A percentile compares a stretch with the other conserved stretches of the same genome.
phyloP scores from a whole-genome alignment of 2,329 filamentous ascomycete genomes.

The Fusarium cyanostomum region DNA sequence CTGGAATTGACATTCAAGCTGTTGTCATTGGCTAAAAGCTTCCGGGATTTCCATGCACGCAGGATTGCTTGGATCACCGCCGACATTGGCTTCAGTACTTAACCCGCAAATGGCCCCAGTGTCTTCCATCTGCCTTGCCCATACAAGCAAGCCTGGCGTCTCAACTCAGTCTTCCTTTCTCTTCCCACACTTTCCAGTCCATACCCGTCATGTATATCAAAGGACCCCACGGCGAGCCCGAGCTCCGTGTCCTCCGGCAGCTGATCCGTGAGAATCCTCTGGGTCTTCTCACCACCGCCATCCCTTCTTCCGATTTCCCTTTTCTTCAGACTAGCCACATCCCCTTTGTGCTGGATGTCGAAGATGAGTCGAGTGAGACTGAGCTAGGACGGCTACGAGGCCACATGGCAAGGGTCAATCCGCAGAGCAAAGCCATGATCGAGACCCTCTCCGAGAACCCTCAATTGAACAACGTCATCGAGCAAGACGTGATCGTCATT shows the following conservation, averaged over 20 bases:
- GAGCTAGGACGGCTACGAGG: slow-evolving; percentile 62
- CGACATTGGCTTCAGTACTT: background rate
- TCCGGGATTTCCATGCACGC: background rate
- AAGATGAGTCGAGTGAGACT: slow-evolving; percentile 52
- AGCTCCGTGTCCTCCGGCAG: slow-evolving; percentile 59
- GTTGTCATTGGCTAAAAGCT: background rate
- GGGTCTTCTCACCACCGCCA: slow-evolving; percentile 70
- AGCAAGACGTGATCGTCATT: slow-evolving; percentile 68
- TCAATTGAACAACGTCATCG: slow-evolving; percentile 43
- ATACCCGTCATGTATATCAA: slow-evolving; percentile 65
- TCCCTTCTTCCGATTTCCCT: slow-evolving; percentile 58
- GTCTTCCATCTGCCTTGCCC: background rate
- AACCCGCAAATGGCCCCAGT: background rate
- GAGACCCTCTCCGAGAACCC: slow-evolving; percentile 48
- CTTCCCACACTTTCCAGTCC: rapidly evolving
- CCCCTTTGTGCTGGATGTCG: slow-evolving; percentile 65
- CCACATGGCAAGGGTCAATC: slow-evolving; percentile 71
- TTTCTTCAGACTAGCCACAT: slow-evolving; percentile 69
- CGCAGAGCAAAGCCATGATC: slow-evolving; percentile 69
- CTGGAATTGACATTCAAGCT: background rate
- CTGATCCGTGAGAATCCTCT: slow-evolving; percentile 69
- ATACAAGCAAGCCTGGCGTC: background rate
- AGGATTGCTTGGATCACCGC: background rate
- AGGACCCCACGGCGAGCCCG: slow-evolving; percentile 60
- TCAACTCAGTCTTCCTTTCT: background rate